phyloP scores from a whole-genome alignment of 495 filamentous ascomycete genomes.

The Apiosordaria backusii region DNA sequence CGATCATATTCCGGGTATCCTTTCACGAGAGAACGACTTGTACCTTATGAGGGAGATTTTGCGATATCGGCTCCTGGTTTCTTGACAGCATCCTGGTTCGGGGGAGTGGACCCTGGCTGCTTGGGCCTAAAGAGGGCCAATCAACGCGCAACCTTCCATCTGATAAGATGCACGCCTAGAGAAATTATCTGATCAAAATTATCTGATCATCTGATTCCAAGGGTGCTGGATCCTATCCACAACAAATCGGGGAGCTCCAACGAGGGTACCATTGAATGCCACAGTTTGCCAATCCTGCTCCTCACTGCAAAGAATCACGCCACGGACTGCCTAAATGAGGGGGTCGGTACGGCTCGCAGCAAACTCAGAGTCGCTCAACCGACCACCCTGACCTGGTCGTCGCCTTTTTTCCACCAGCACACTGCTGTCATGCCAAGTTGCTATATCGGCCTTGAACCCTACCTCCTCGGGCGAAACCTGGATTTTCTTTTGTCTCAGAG shows the following conservation, averaged over 20 bases:
- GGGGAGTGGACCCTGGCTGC: not conserved
- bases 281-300: not conserved
- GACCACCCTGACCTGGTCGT: not conserved
- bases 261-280: not conserved
- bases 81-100: not conserved
- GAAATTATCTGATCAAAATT: not conserved
- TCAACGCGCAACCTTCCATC: not conserved
- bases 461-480: not conserved
- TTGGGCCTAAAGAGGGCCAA: not conserved
- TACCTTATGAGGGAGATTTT: not conserved
- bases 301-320: not conserved
- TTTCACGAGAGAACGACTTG: not conserved
- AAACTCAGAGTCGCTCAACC: not conserved
- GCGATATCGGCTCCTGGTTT: not conserved
- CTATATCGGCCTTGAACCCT: not conserved
- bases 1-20: not conserved
- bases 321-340: not conserved
- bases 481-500: not conserved
- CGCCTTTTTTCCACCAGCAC: not conserved
- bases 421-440: not conserved
- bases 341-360: not conserved
- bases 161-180: not conserved
- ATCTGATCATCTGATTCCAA: conserved; percentile 26
- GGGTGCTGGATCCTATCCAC: not conserved
- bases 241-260: not conserved